These are phyloP conservation scores for Vitis labrusca DNA, from an alignment of 164 flowering plant genomes.

Conservation along the genomic window DNA sequence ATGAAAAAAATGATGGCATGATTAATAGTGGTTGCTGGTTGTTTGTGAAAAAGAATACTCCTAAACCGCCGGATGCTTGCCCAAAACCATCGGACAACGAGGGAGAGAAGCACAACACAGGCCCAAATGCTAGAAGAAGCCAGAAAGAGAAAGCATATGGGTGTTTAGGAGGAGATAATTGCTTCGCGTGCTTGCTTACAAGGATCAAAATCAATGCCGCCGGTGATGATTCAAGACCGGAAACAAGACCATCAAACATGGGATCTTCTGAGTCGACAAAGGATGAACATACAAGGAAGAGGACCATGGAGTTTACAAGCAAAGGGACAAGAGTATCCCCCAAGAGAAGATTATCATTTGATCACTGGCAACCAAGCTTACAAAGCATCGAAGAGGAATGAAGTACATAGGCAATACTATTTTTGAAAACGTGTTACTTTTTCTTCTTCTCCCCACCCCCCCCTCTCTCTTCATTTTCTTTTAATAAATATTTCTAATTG, in stretches of 20 bases:
- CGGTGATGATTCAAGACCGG: slow-evolving; percentile 4
- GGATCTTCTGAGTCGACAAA: slow-evolving; percentile 15
- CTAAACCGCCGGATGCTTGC: slow-evolving; percentile 5
- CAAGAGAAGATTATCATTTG: slow-evolving; percentile 15
- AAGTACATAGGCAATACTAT: not conserved
- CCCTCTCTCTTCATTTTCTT: no score
- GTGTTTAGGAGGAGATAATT: slow-evolving; percentile 15
- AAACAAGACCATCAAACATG: not conserved
- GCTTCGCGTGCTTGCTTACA: slow-evolving; percentile 22
- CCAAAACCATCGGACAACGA: not conserved
- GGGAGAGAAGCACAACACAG: not conserved
- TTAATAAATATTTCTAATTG: no score
- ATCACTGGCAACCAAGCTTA: slow-evolving; percentile 47
- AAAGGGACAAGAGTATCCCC: slow-evolving; percentile 17
- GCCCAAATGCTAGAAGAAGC: not conserved
- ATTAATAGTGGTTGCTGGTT: slow-evolving; percentile 25
- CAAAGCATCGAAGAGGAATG: slow-evolving; percentile 39
- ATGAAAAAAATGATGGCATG: slow-evolving; percentile 5
- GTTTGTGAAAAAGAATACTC: not conserved
- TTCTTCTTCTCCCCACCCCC: no score
- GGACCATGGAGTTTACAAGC: not conserved
- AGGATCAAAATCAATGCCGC: slow-evolving; percentile 9
- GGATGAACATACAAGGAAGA: slow-evolving; percentile 9
- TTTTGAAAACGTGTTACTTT: no score
- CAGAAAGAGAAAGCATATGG: not conserved